Evolutionary conservation across 805 yeast species (phyloP).

Genomic region (Spathaspora hagerdaliae): DNA sequence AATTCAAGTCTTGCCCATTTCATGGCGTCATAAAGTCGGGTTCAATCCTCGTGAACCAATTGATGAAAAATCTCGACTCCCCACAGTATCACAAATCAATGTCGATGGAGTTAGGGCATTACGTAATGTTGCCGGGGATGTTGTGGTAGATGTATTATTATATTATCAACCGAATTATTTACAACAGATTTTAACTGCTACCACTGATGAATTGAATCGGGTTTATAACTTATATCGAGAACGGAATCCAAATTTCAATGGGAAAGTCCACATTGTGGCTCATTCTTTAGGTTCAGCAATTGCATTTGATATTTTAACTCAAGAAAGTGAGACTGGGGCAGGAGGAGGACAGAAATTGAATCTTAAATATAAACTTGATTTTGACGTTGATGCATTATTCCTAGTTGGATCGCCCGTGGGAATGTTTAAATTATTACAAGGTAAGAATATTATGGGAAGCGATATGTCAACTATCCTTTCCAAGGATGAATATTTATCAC

Average conservation of each 20-base stretch:
- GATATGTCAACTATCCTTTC: neutral
- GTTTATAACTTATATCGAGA: slow-evolving; percentile 56
- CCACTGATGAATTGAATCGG: slow-evolving; percentile 58
- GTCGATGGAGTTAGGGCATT: slow-evolving; percentile 74
- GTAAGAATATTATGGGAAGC: slow-evolving; percentile 50
- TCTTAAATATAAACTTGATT: slow-evolving; percentile 39
- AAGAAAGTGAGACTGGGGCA: slow-evolving; percentile 30
- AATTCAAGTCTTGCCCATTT: slow-evolving; percentile 82
- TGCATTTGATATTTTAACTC: slow-evolving; percentile 65
- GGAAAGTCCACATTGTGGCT: slow-evolving; percentile 78
- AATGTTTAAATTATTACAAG: slow-evolving; percentile 70
- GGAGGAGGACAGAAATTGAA: slow-evolving; percentile 21
- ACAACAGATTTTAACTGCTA: slow-evolving; percentile 57
- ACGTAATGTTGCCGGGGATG: slow-evolving; percentile 80
- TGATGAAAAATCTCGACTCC: slow-evolving; percentile 43
- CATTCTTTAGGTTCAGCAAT: slow-evolving; percentile 92
- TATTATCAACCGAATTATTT: slow-evolving; percentile 72
- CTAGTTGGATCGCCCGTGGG: slow-evolving; percentile 91
- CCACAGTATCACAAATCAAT: slow-evolving; percentile 67
- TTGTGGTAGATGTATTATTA: slow-evolving; percentile 75
- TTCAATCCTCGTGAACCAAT: slow-evolving; percentile 48
- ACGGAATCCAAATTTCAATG: slow-evolving; percentile 69
- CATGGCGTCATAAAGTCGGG: slow-evolving; percentile 82
- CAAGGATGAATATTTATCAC: slow-evolving; percentile 25
- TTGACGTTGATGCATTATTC: slow-evolving; percentile 71